phyloP scores from a whole-genome alignment of 495 filamentous ascomycete species.

The Penicillium fimorum region DNA sequence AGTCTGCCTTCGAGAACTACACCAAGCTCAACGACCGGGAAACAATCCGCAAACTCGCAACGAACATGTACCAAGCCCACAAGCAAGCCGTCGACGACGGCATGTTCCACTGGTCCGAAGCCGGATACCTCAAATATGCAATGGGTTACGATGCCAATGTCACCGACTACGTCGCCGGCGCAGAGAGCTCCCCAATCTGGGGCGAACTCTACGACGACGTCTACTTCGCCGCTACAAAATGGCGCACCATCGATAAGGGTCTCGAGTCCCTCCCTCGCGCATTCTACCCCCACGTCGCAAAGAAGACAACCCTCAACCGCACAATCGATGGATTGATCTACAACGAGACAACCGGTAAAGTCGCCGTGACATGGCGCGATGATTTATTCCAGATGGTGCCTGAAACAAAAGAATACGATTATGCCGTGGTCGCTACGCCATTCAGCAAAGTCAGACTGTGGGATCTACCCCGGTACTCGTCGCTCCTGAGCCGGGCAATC shows the following conservation, averaged over 20 bases:
- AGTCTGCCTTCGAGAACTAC: constrained; percentile 31
- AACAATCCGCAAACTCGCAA: constrained; percentile 45
- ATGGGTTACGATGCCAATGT: constrained; percentile 54
- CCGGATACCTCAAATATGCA: constrained; percentile 58
- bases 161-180: constrained; percentile 47
- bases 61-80: constrained; percentile 65
- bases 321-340: constrained; percentile 49
- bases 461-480: constrained; percentile 51
- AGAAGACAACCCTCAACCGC: constrained; percentile 53
- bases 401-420: constrained; percentile 57
- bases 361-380: constrained; percentile 49
- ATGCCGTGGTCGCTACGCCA: constrained; percentile 61
- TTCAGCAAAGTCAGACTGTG: constrained; percentile 58
- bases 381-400: constrained; percentile 41
- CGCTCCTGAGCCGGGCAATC: constrained; percentile 58
- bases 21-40: constrained; percentile 24
- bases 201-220: constrained; percentile 44
- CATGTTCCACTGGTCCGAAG: constrained; percentile 58
- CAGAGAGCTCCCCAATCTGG: constrained; percentile 27
- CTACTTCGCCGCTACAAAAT: constrained; percentile 60
- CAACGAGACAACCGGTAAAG: constrained; percentile 38
- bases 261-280: constrained; percentile 59
- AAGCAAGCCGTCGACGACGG: constrained; percentile 37
- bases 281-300: constrained; percentile 57
- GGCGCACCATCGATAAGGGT: constrained; percentile 65